phyloP scores from a whole-genome alignment of 257 asterid species.

The Rhazya stricta region DNA sequence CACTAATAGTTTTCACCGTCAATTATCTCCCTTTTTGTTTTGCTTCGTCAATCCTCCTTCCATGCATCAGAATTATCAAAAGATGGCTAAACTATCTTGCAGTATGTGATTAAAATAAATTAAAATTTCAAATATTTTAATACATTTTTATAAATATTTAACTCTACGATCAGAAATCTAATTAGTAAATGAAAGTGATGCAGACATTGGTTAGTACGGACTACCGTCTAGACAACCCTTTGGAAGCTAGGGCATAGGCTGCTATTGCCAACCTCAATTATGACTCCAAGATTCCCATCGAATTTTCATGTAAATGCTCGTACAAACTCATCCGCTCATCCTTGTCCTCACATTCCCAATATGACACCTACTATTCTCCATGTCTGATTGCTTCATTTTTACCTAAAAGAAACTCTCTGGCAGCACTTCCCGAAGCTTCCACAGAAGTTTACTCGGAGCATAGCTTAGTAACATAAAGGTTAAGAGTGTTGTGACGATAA shows the following conservation, averaged over 20 bases:
- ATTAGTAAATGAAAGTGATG: neutral
- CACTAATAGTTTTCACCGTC: too few relatives aligned
- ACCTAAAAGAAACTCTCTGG: too few relatives aligned
- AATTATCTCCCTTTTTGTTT: too few relatives aligned
- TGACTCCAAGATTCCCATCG: conserved; percentile 2
- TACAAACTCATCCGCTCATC: neutral
- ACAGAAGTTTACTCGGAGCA: too few relatives aligned
- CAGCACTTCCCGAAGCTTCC: too few relatives aligned
- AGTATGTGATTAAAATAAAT: too few relatives aligned
- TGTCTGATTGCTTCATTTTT: neutral
- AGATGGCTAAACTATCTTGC: neutral
- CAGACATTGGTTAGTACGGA: conserved; percentile 3
- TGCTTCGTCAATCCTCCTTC: too few relatives aligned
- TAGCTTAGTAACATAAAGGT: too few relatives aligned
- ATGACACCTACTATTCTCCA: neutral
- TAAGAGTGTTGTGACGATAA: too few relatives aligned
- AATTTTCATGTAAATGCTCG: neutral
- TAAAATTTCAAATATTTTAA: too few relatives aligned
- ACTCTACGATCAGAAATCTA: too few relatives aligned
- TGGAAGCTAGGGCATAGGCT: neutral
- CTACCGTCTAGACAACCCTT: neutral
- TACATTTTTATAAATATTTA: too few relatives aligned
- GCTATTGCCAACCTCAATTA: conserved; percentile 6
- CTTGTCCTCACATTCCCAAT: neutral
- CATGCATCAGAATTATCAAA: neutral